These are phyloP conservation scores for Sugiyamaella floridensis DNA, from an alignment of 805 yeast genomes.

Conservation along the genomic window DNA sequence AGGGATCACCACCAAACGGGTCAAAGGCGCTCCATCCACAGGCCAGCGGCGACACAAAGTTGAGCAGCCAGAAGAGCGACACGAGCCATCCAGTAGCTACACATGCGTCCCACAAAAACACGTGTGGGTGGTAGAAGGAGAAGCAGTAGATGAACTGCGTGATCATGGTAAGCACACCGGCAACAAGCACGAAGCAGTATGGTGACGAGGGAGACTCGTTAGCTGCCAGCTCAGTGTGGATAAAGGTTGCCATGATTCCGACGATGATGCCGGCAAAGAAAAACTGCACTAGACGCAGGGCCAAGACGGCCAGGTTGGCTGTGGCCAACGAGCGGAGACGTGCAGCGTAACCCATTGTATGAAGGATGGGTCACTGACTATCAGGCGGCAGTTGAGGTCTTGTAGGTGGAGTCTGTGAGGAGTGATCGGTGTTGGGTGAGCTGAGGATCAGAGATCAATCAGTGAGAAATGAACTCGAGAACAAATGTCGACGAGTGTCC, in stretches of 20 bases:
- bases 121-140: slow-evolving; percentile 16
- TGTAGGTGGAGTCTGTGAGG: too few species aligned
- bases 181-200: slow-evolving; percentile 22
- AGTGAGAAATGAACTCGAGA: too few species aligned
- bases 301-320: slow-evolving; percentile 22
- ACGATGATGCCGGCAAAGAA: slow-evolving; percentile 27
- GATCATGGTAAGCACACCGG: slow-evolving; percentile 19
- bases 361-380: too few species aligned
- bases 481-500: too few species aligned
- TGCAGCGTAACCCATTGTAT: slow-evolving; percentile 1
- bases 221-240: slow-evolving; percentile 13
- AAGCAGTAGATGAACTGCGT: slow-evolving; percentile 27
- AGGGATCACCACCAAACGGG: slow-evolving; percentile 23
- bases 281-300: slow-evolving; percentile 24
- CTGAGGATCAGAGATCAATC: too few species aligned
- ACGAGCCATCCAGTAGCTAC: slow-evolving; percentile 20
- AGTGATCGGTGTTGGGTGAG: too few species aligned
- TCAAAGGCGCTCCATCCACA: slow-evolving; percentile 25
- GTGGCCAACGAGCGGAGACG: slow-evolving; percentile 21
- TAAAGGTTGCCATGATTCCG: slow-evolving; percentile 23
- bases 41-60: slow-evolving; percentile 20
- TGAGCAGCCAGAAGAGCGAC: slow-evolving; percentile 22
- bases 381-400: too few species aligned
- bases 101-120: slow-evolving; percentile 23
- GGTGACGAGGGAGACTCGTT: slow-evolving; percentile 22